phyloP scores from a whole-genome alignment of 345 rosid species.

The Salix udensis region DNA sequence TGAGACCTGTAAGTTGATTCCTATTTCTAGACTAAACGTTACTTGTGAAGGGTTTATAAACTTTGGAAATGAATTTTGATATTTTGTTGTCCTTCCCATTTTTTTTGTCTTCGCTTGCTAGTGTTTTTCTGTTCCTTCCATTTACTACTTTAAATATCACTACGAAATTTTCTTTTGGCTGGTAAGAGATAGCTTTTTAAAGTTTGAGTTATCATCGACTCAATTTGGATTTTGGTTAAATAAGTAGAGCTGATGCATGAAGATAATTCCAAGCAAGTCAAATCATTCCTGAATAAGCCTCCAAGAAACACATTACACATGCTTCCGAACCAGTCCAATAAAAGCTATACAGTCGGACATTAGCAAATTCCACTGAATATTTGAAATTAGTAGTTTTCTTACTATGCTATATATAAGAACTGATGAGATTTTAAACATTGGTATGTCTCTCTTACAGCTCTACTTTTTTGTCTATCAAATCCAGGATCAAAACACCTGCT shows the following conservation, averaged over 20 bases:
- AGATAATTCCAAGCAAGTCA: background rate
- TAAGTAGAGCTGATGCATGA: background rate
- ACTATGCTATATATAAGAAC: background rate
- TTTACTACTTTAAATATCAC: background rate
- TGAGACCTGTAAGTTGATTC: conserved; percentile 79
- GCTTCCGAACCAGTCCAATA: background rate
- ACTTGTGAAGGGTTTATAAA: background rate
- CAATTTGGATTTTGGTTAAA: background rate
- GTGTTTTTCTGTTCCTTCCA: background rate
- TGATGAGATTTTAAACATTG: background rate
- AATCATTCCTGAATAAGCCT: background rate
- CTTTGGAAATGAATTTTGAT: background rate
- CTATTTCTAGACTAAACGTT: background rate
- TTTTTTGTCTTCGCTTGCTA: background rate
- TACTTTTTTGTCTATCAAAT: conserved; percentile 4
- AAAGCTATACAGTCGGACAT: background rate
- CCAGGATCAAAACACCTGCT: conserved; percentile 73
- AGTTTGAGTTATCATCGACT: background rate
- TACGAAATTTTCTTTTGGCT: background rate
- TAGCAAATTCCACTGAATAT: background rate
- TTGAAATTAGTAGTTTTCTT: background rate
- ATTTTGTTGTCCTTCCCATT: background rate
- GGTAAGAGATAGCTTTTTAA: background rate
- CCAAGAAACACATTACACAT: background rate
- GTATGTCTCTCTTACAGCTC: background rate